Base-by-base conservation (phyloP, 1,284 basidiomycete species). In the Trametes versicolor region DNA sequence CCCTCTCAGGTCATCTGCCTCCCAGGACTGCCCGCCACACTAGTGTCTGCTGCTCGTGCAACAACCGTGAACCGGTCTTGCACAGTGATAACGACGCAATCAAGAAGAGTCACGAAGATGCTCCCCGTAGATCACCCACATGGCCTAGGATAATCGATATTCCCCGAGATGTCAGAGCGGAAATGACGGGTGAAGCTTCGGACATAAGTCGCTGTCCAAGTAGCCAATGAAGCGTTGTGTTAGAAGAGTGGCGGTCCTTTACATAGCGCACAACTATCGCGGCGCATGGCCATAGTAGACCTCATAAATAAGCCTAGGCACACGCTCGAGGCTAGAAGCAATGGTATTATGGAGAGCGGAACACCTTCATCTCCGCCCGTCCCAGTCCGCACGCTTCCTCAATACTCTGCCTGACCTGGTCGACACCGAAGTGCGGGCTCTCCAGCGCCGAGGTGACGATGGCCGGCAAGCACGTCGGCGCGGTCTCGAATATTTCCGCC, bases 381-480 rank as follows among this genome's bases (percentile, higher is more conserved):
- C 65, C 67, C 6, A 78, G 60, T 23, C 72, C 77, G 76, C 89
- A 92, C 21, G 84, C 88, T 51, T 87, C 82, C 8, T 78, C 73
- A 45, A 92, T 88, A 68, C 84, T 88, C 70, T 75, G 73, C 70
- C 88, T 81, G 27, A 90, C 75, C 27, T 80, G 76, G 21, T 87
- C 83, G 13, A 92, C 80, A 0, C 91, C 90, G 69, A 87, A 83
- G 0, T 77, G 77, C 0, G 82, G 80, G 12, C 71, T 77, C 78
- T 85, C 81, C 45, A 78, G 75, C 13, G 83, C 80, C 34, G 83
- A 79, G 0, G 88, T 89, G 58, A 92, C 73, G 53, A 93, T 85
- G 0, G 89, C 85, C 0, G 87, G 84, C 52, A 91, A 75, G 70
- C 88, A 91, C 4, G 86, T 81, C 13, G 89, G 88, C 6, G 90